These are phyloP conservation scores for Agrostemma githago DNA, from an alignment of 148 eudicot species.

Conservation along the genomic window DNA sequence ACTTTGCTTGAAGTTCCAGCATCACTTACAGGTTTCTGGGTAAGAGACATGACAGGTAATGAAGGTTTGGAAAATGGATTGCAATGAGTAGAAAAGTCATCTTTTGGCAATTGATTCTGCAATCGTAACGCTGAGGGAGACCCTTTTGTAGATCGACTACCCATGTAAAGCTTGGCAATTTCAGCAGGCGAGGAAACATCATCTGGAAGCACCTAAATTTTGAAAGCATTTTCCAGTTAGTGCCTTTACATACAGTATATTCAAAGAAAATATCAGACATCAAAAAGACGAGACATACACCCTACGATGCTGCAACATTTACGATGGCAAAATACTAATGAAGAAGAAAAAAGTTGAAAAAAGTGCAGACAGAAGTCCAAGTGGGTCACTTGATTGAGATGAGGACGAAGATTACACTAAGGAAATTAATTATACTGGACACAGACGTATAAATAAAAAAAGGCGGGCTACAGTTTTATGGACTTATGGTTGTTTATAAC, in stretches of 20 bases:
- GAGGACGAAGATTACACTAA: not conserved
- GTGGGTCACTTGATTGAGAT: not conserved
- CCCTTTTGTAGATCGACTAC: conserved; percentile 45
- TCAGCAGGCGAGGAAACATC: conserved; percentile 81
- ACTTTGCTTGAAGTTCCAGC: conserved; percentile 46
- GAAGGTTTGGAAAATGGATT: conserved; percentile 28
- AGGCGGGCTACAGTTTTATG: too few relatives aligned
- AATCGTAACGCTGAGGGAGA: conserved; percentile 48
- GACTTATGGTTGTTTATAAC: not conserved
- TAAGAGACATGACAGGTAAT: conserved; percentile 36
- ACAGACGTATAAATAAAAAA: not conserved
- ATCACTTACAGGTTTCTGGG: conserved; percentile 32
- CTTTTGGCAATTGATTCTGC: conserved; percentile 41
- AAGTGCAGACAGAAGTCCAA: not conserved
- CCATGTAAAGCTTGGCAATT: conserved; percentile 98
- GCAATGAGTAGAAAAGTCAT: conserved; percentile 33
- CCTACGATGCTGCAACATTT: not conserved
- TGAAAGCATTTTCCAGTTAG: not conserved
- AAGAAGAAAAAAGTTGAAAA: too few relatives aligned
- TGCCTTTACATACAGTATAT: not conserved
- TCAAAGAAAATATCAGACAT: not conserved
- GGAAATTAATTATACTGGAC: not conserved
- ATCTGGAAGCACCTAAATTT: conserved; percentile 54
- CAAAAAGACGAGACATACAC: not conserved
- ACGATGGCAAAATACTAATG: not conserved